These are phyloP conservation scores for Amylocarpus encephaloides DNA, from an alignment of 2,329 filamentous ascomycete genomes.

Conservation along the genomic window DNA sequence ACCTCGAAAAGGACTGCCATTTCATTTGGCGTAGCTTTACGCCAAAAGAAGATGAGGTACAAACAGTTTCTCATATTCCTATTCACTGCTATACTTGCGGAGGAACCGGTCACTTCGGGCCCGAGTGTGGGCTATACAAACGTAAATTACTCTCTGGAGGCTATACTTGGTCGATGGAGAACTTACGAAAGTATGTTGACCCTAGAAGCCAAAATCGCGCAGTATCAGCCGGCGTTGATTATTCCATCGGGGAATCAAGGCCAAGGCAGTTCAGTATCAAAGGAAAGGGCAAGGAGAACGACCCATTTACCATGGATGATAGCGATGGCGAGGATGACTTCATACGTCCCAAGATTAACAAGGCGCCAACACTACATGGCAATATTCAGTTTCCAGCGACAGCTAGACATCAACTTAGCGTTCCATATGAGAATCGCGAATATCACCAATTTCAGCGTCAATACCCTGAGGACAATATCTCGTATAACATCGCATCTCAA, in stretches of 20 bases:
- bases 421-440: no score
- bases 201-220: conserved; percentile 32
- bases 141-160: conserved; percentile 27
- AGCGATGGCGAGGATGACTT: conserved; percentile 27
- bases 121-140: conserved; percentile 42
- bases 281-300: conserved; percentile 23
- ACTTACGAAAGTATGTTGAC: conserved; percentile 45
- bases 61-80: conserved; percentile 44
- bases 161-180: conserved; percentile 48
- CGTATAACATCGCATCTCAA: no score
- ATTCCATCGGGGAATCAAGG: conserved; percentile 18
- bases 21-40: conserved; percentile 54
- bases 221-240: conserved; percentile 26
- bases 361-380: conserved; percentile 5
- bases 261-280: conserved; percentile 26
- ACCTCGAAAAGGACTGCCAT: conserved; percentile 55
- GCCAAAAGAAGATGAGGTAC: conserved; percentile 35
- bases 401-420: neutral
- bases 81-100: conserved; percentile 53
- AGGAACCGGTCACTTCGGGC: conserved; percentile 46
- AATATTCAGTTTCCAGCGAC: conserved; percentile 17
- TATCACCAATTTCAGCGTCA: no score
- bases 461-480: no score
- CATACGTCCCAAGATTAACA: conserved; percentile 24
- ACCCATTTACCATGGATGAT: conserved; percentile 28